These are phyloP conservation scores for Pseudoturritis turrita DNA, from an alignment of 345 rosid genomes.

Conservation along the genomic window DNA sequence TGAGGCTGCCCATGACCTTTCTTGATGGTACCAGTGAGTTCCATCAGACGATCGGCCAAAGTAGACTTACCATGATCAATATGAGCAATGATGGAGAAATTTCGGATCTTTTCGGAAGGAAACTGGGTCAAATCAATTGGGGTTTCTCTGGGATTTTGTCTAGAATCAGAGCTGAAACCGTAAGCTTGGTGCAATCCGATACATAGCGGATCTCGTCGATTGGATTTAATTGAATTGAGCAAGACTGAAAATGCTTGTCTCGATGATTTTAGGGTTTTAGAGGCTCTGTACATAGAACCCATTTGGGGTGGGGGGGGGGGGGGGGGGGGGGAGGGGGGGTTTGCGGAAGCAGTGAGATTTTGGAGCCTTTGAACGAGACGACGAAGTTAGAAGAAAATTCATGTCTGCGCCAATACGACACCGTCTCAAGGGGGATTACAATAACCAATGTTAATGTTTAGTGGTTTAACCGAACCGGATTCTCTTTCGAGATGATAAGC, in stretches of 20 bases:
- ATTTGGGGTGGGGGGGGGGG: no score
- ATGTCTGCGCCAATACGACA: background rate
- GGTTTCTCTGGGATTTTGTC: slow-evolving; percentile 39
- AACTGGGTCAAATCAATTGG: slow-evolving; percentile 60
- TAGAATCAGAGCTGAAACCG: slow-evolving; percentile 60
- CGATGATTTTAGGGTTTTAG: slow-evolving; percentile 46
- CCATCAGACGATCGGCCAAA: slow-evolving; percentile 92
- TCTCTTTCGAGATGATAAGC: background rate
- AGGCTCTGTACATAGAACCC: slow-evolving; percentile 53
- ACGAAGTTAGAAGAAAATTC: background rate
- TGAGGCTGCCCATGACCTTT: slow-evolving; percentile 97
- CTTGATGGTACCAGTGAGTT: slow-evolving; percentile 92
- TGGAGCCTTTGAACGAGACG: background rate
- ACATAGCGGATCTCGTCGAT: slow-evolving; percentile 8
- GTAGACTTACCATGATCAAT: slow-evolving; percentile 97
- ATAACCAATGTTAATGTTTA: background rate
- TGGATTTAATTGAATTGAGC: background rate
- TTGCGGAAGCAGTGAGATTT: slow-evolving; percentile 12
- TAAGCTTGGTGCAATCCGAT: slow-evolving; percentile 25
- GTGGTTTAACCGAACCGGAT: slow-evolving; percentile 1
- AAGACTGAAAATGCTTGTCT: slow-evolving; percentile 15
- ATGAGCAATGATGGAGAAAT: slow-evolving; percentile 95
- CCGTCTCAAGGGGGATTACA: background rate
- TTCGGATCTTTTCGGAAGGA: slow-evolving; percentile 75
- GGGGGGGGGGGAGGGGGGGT: no score